Percentiles rank a stretch among this genome's conserved stretches.
Conservation (phyloP, 106 monocot species). For the Hemerocallis citrina region DNA sequence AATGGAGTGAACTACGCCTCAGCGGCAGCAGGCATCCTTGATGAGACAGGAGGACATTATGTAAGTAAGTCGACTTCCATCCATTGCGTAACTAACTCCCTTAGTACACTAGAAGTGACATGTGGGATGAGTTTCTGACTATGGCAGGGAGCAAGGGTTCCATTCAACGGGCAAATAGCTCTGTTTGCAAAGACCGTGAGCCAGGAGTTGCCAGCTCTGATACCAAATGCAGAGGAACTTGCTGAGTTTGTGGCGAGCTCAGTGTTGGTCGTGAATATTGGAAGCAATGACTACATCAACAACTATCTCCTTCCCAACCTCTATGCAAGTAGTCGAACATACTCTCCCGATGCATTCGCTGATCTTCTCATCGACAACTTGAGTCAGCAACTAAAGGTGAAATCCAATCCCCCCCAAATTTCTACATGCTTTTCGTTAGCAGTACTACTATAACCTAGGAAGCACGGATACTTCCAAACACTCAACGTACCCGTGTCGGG, state of each 20-base stretch:
- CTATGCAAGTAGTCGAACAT: conserved; percentile 29
- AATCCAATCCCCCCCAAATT: background rate
- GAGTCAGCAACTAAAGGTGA: conserved; percentile 29
- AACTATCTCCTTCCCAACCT: conserved; percentile 52
- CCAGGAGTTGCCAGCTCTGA: conserved; percentile 26
- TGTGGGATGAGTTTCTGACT: background rate
- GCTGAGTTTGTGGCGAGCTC: conserved; percentile 24
- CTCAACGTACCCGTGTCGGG: no score
- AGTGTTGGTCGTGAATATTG: conserved; percentile 39
- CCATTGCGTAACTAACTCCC: background rate
- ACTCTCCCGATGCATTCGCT: conserved; percentile 36
- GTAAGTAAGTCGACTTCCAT: conserved; percentile 21
- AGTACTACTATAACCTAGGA: no score
- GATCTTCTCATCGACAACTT: conserved; percentile 31
- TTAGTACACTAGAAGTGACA: background rate
- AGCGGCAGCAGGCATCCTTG: conserved; percentile 51
- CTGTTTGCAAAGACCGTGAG: conserved; percentile 39
- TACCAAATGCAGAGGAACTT: conserved; percentile 15
- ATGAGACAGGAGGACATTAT: conserved; percentile 41
- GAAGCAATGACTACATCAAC: conserved; percentile 69
- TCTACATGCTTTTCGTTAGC: no score
- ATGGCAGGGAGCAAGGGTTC: conserved; percentile 39
- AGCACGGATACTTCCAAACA: no score
- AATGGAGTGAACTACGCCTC: conserved; percentile 50
- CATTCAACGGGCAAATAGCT: conserved; percentile 42